These are phyloP conservation scores for Mucor ambiguus DNA, from an alignment of 371 early-diverging fungal genomes.

Conservation along the genomic window DNA sequence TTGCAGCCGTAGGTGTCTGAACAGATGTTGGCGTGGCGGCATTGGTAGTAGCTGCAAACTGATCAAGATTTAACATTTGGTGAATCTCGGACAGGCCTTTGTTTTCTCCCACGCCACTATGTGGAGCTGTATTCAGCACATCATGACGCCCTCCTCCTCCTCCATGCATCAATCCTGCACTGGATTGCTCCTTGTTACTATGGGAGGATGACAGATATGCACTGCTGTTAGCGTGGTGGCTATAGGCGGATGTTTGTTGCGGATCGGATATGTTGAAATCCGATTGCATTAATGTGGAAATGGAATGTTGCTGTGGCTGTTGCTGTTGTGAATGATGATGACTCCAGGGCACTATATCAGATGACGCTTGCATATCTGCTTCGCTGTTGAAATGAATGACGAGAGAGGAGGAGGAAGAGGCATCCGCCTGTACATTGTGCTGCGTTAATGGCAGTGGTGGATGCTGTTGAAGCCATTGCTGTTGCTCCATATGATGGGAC, in stretches of 20 bases:
- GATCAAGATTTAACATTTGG: conserved; percentile 12
- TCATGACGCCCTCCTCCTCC: neutral
- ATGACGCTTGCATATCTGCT: conserved; percentile 1
- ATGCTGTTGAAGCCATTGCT: neutral
- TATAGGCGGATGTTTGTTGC: neutral
- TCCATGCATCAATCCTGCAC: neutral
- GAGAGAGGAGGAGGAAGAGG: neutral
- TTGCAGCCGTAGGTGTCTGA: neutral
- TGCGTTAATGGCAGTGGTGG: neutral
- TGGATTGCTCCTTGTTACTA: neutral
- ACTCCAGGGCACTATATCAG: neutral
- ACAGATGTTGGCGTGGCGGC: neutral
- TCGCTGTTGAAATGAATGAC: neutral
- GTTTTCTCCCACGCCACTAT: conserved; percentile 24
- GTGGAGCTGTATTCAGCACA: neutral
- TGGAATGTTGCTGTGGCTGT: neutral
- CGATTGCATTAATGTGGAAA: neutral
- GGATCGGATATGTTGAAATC: neutral
- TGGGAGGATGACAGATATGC: neutral
- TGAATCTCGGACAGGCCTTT: conserved; percentile 9
- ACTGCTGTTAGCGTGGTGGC: neutral
- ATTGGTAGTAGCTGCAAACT: neutral
- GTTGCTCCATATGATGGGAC: neutral
- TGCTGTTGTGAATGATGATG: neutral
- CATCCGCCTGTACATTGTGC: neutral